A percentile compares a stretch with the other conserved stretches of the same genome.
Conservation (phyloP, 768 basidiomycete genomes). For the Lepiota venenata region DNA sequence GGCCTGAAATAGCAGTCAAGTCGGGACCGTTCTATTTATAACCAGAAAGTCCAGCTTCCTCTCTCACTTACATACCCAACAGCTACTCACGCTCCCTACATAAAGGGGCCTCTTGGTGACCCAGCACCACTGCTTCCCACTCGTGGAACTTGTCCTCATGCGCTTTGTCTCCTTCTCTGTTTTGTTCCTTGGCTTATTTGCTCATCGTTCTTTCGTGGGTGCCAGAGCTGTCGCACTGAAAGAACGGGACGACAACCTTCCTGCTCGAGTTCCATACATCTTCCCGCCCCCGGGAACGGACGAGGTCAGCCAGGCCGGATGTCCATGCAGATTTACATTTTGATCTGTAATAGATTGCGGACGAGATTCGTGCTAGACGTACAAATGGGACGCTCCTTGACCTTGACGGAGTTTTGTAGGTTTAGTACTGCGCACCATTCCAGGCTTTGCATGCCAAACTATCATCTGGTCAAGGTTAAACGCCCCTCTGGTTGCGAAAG, state of each 20-base stretch:
- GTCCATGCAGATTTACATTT: background rate
- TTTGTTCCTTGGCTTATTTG: background rate
- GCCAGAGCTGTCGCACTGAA: conserved; percentile 1
- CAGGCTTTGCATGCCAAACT: background rate
- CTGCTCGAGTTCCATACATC: conserved; percentile 40
- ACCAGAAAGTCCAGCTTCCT: background rate
- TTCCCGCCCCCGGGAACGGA: conserved; percentile 34
- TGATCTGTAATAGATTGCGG: conserved; percentile 27
- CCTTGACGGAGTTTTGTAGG: conserved; percentile 36
- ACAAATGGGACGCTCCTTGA: conserved; percentile 31
- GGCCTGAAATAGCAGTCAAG: too few species aligned
- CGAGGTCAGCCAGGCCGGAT: conserved; percentile 15
- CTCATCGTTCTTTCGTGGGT: background rate
- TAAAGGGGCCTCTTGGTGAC: background rate
- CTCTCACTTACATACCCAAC: background rate
- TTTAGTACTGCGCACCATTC: background rate
- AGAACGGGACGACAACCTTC: conserved; percentile 33
- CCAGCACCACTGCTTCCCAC: background rate
- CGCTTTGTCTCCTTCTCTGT: background rate
- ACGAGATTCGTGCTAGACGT: conserved; percentile 31
- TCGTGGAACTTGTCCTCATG: background rate
- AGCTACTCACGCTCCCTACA: conserved; percentile 6
- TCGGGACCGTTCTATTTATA: background rate
- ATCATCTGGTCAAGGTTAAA: background rate
- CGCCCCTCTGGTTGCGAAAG: conserved; percentile 40